Base-by-base conservation (phyloP, 2,329 filamentous ascomycete species). In the Pyricularia pennisetigena region DNA sequence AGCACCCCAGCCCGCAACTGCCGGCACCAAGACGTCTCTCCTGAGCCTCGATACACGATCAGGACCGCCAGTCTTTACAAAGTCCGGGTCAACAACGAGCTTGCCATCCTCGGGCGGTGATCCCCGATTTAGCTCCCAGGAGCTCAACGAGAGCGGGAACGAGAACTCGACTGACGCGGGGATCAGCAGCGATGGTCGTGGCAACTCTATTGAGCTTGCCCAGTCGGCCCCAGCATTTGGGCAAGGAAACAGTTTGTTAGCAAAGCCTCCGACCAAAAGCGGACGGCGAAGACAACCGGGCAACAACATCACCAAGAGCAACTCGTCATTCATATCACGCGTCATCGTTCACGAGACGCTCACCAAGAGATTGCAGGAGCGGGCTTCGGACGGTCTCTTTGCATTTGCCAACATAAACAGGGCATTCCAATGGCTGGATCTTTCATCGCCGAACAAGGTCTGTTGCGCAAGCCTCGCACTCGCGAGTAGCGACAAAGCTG, bases 251-350 rank as follows among this genome's bases (percentile, higher is more conserved):
- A 85, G 89, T 7, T 85, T 92, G 29, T 82, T 98, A 32, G 82
- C 84, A 12, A 79, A 87, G 3, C 82, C 84, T 23, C 84, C 85
- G 67, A 82, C 84, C 32, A 93, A 92, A 74, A 92, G 94, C 74
- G 85, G 86, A 59, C 62, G 86, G 71, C 97, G 97, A 82, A 87
- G 90, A 75, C 99, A 99, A 78, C 95, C 95, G 2, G 99, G 98
- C 84, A 98, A 94, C 79, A 98, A 96, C 78, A 95, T 99, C 78
- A 89, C 94, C 67, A 99, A 99, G 83, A 98, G 93, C 80, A 98
- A 97, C 78, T 99, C 95, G 10, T 97, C 94, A 0, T 99, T 97
- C 76, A 95, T 99, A 32, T 97, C 94, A n/a, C 84, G 95, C 68
- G 94, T 97, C 35, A 97, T 98, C 71, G 89, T 93, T 20, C 92